phyloP scores from a whole-genome alignment of 139 green algal genomes.

The Chlamydomonas asymmetrica region DNA sequence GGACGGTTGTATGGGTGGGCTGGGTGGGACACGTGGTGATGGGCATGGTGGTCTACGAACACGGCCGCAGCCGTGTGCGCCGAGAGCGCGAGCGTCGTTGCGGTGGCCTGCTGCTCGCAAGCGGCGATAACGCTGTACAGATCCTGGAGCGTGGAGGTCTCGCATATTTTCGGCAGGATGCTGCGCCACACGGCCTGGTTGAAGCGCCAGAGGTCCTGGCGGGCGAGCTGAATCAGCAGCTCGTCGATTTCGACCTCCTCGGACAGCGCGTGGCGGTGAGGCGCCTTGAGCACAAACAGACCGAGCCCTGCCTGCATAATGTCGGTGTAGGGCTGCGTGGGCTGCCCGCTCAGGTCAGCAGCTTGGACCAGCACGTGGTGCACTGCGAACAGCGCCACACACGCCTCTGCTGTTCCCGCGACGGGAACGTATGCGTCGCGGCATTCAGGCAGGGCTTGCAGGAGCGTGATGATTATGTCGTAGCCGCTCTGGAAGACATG shows the following conservation, averaged over 20 bases:
- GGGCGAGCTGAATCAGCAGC: neutral
- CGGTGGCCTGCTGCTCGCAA: conserved; percentile 14
- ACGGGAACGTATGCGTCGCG: neutral
- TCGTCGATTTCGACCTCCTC: conserved; percentile 12
- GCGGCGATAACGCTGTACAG: neutral
- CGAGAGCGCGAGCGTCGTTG: neutral
- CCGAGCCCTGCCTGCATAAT: conserved; percentile 1
- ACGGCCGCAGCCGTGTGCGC: too few relatives aligned
- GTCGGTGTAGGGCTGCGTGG: neutral
- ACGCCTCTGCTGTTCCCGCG: neutral
- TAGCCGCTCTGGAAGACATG: conserved; percentile 21
- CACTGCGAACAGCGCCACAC: conserved; percentile 7
- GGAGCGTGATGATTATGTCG: conserved; percentile 4
- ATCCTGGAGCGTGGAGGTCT: conserved; percentile 8
- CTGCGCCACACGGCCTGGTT: conserved; percentile 11
- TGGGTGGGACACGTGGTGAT: too few relatives aligned
- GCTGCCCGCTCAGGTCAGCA: neutral
- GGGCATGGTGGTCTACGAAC: too few relatives aligned
- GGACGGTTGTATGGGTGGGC: neutral
- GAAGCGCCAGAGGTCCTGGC: conserved; percentile 14
- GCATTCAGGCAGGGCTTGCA: conserved; percentile 18
- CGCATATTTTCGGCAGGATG: neutral
- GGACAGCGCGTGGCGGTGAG: neutral
- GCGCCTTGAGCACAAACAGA: conserved; percentile 16
- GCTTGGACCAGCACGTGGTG: conserved; percentile 22